Evolutionary conservation across 805 yeast genomes (phyloP).

Genomic region (Helenozyma baotianmanensis): DNA sequence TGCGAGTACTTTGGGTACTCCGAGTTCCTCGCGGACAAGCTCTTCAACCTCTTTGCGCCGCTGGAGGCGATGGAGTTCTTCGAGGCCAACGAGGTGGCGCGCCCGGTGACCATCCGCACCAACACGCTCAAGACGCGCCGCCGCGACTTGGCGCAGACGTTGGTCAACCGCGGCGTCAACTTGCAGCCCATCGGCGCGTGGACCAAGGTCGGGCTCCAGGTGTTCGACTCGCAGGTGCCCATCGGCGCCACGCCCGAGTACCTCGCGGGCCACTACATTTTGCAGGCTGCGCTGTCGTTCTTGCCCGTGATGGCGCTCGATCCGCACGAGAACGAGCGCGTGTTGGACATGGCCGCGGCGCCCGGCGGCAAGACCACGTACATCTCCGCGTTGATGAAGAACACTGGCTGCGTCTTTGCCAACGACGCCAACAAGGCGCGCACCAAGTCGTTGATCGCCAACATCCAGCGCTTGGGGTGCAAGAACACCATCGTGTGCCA

Average conservation of each 20-base stretch:
- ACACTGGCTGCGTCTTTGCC: conserved; percentile 96
- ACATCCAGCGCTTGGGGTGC: conserved; percentile 95
- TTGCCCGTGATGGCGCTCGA: conserved; percentile 96
- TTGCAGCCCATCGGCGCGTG: conserved; percentile 95
- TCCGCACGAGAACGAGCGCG: conserved; percentile 95
- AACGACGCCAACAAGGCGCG: conserved; percentile 96
- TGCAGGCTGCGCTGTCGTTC: conserved; percentile 98
- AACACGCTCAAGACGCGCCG: conserved; percentile 92
- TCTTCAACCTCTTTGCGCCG: conserved; percentile 87
- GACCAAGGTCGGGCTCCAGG: conserved; percentile 97
- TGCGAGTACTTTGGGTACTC: conserved; percentile 93
- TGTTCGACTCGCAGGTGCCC: conserved; percentile 98
- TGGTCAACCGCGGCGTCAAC: conserved; percentile 95
- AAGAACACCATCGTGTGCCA: conserved; percentile 94
- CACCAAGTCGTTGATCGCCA: conserved; percentile 93
- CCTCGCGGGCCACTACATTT: conserved; percentile 93
- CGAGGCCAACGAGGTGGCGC: conserved; percentile 95
- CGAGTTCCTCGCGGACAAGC: conserved; percentile 86
- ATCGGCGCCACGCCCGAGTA: conserved; percentile 99
- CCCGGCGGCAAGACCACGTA: conserved; percentile 99
- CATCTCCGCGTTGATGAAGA: conserved; percentile 93
- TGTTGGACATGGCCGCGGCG: conserved; percentile 98
- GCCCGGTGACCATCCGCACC: conserved; percentile 97
- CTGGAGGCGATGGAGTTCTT: conserved; percentile 97
- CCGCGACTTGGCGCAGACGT: conserved; percentile 90